Evolutionary conservation across 495 filamentous ascomycete genomes (phyloP).

Genomic region (Tuber microsphaerosporum): DNA sequence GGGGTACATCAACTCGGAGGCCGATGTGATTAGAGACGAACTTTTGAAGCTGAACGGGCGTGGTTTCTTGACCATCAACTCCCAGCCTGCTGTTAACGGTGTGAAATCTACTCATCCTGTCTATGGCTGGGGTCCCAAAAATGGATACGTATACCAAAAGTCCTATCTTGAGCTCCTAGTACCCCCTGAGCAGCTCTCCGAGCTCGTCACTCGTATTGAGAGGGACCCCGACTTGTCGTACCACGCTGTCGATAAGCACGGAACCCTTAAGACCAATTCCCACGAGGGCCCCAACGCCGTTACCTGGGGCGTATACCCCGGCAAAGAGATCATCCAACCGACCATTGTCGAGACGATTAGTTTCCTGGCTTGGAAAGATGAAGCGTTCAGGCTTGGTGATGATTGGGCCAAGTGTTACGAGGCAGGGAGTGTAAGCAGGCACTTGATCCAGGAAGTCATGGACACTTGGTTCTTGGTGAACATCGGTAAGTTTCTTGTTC

Average conservation of each 20-base stretch:
- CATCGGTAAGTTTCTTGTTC: slow-evolving; percentile 61
- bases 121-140: slow-evolving; percentile 88
- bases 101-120: slow-evolving; percentile 77
- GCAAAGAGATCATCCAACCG: slow-evolving; percentile 96
- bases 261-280: slow-evolving; percentile 77
- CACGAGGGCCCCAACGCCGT: slow-evolving; percentile 87
- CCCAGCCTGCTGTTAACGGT: slow-evolving; percentile 92
- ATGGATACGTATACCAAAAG: slow-evolving; percentile 98
- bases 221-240: slow-evolving; percentile 76
- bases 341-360: slow-evolving; percentile 98
- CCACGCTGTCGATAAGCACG: slow-evolving; percentile 77
- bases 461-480: slow-evolving; percentile 89
- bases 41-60: slow-evolving; percentile 75
- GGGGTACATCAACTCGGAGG: slow-evolving; percentile 71
- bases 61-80: slow-evolving; percentile 92
- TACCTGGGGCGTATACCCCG: slow-evolving; percentile 98
- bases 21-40: slow-evolving; percentile 64
- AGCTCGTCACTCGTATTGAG: slow-evolving; percentile 73
- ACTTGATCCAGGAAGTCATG: slow-evolving; percentile 75
- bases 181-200: slow-evolving; percentile 65
- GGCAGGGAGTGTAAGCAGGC: slow-evolving; percentile 66
- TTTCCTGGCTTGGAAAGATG: slow-evolving; percentile 98
- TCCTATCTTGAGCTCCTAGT: slow-evolving; percentile 90
- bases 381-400: slow-evolving; percentile 83
- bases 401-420: slow-evolving; percentile 93